These are phyloP conservation scores for Stagonosporopsis vannaccii DNA, from an alignment of 2,329 filamentous ascomycete species.

Conservation along the genomic window DNA sequence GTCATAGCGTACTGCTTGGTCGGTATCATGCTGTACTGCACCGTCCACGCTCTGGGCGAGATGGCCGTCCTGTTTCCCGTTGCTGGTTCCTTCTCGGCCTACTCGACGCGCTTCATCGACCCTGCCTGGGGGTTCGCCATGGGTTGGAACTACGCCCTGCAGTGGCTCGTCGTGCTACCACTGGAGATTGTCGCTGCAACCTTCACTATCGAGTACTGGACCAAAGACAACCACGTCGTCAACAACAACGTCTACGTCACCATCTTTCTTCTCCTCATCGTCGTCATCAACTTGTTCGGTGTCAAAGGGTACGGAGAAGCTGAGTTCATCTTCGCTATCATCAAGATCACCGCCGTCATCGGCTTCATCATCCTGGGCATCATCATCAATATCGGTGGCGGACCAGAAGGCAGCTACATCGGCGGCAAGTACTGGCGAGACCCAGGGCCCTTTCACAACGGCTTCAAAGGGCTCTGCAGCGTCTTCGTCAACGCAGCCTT, in stretches of 20 bases:
- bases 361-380: slow-evolving; percentile 90
- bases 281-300: slow-evolving; percentile 71
- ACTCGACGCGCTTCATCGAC: slow-evolving; percentile 90
- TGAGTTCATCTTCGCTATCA: slow-evolving; percentile 83
- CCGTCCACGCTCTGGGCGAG: slow-evolving; percentile 89
- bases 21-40: slow-evolving; percentile 88
- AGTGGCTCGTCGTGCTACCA: slow-evolving; percentile 85
- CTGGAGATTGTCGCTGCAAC: slow-evolving; percentile 88
- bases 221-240: slow-evolving; percentile 54
- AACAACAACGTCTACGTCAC: slow-evolving; percentile 73
- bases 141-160: slow-evolving; percentile 92
- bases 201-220: slow-evolving; percentile 85
- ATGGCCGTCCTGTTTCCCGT: slow-evolving; percentile 90
- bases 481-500: slow-evolving; percentile 71
- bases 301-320: slow-evolving; percentile 90
- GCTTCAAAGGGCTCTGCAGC: slow-evolving; percentile 69
- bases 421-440: slow-evolving; percentile 78
- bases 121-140: slow-evolving; percentile 95
- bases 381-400: slow-evolving; percentile 81
- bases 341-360: slow-evolving; percentile 87
- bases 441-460: slow-evolving; percentile 83
- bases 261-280: slow-evolving; percentile 78
- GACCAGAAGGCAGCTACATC: slow-evolving; percentile 70
- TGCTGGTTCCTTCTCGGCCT: slow-evolving; percentile 89
- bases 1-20: slow-evolving; percentile 63